phyloP scores from a whole-genome alignment of 2,329 filamentous ascomycete species.

The Cercospora sp. region DNA sequence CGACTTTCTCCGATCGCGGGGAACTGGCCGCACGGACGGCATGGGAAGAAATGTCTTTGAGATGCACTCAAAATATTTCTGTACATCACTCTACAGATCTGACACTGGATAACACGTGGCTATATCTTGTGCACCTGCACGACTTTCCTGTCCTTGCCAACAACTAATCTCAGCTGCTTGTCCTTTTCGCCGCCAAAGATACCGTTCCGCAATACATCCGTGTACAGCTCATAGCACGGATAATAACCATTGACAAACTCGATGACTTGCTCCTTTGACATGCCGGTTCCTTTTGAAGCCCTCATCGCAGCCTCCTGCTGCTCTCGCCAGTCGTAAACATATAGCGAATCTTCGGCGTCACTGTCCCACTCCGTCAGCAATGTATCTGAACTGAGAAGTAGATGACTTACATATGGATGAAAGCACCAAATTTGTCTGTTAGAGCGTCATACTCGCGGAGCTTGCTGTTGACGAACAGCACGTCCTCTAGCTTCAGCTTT shows the following conservation, averaged over 20 bases:
- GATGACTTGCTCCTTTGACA: conserved; percentile 78
- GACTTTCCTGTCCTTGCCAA: conserved; percentile 51
- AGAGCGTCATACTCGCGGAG: conserved; percentile 61
- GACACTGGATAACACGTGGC: not conserved
- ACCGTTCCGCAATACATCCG: conserved; percentile 52
- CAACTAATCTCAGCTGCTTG: conserved; percentile 53
- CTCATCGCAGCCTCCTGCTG: conserved; percentile 77
- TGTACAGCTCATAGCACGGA: conserved; percentile 60
- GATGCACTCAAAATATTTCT: not conserved
- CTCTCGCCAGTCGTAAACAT: conserved; percentile 81
- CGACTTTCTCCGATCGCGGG: conserved; percentile 3
- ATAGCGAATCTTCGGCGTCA: conserved; percentile 70
- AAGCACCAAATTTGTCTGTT: conserved; percentile 61
- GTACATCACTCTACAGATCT: not conserved
- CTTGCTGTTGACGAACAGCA: conserved; percentile 61
- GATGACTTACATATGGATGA: conserved; percentile 63
- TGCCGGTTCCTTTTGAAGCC: conserved; percentile 67
- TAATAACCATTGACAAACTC: conserved; percentile 68
- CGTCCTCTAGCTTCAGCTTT: conserved; percentile 56
- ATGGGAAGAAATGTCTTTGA: not conserved
- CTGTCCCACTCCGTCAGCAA: conserved; percentile 34
- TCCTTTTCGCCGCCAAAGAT: conserved; percentile 48
- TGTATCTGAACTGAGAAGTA: not conserved
- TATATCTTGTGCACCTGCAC: conserved; percentile 32
- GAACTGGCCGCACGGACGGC: not conserved